A percentile compares a stretch with the other conserved stretches of the same genome.
Evolutionary conservation across 2,329 filamentous ascomycete species (phyloP).

Genomic region (Stagonosporopsis rhizophila): DNA sequence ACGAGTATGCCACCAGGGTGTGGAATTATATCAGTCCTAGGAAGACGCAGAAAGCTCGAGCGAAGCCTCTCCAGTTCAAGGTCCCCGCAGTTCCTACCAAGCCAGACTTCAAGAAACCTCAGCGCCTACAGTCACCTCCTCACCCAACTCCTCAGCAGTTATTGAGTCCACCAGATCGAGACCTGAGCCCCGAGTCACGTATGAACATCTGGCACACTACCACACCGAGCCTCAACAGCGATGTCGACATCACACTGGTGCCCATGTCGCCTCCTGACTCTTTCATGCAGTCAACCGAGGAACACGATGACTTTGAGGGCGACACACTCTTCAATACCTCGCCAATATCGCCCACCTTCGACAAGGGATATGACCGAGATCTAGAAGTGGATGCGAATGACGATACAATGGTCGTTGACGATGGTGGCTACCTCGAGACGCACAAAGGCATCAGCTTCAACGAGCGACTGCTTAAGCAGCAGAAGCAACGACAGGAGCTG

Average conservation of each 20-base stretch:
- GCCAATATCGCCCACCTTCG: conserved; percentile 9
- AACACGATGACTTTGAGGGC: conserved; percentile 35
- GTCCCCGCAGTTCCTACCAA: conserved; percentile 34
- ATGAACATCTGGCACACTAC: conserved; percentile 34
- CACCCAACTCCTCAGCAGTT: conserved; percentile 1
- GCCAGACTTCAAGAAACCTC: conserved; percentile 5
- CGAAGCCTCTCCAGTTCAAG: conserved; percentile 50
- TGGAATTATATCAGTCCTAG: conserved; percentile 54
- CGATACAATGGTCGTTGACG: conserved; percentile 45
- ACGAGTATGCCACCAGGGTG: conserved; percentile 46
- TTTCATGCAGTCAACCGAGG: conserved; percentile 14
- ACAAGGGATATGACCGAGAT: conserved; percentile 21
- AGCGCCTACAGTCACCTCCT: background rate
- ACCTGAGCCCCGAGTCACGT: conserved; percentile 45
- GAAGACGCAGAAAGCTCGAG: conserved; percentile 47
- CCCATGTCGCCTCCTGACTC: conserved; percentile 45
- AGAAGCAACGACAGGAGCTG: conserved; percentile 38
- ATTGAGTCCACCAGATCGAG: conserved; percentile 19
- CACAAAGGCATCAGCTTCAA: conserved; percentile 32
- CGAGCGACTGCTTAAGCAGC: conserved; percentile 28
- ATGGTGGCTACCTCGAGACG: conserved; percentile 37
- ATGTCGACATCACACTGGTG: conserved; percentile 32
- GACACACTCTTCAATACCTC: conserved; percentile 34
- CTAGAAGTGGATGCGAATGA: conserved; percentile 47
- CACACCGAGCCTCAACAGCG: conserved; percentile 29